Evolutionary conservation across 352 stramenopile species (phyloP).

Genomic region (Phytophthora pini): DNA sequence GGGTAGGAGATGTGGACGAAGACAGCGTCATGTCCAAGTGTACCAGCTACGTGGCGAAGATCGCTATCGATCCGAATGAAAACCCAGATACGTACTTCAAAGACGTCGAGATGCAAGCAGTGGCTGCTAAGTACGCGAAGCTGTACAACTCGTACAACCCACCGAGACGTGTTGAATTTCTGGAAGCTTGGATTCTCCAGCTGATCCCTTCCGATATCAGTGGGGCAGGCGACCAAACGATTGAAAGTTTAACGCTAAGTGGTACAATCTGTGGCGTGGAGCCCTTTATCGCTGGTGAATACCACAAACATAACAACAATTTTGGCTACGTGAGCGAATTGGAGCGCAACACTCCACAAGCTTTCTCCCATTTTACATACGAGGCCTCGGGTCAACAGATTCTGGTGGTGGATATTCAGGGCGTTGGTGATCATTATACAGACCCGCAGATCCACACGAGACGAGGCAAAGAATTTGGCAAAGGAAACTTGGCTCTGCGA

Average conservation of each 20-base stretch:
- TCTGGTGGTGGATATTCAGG: slow-evolving; percentile 96
- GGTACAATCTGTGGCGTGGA: slow-evolving; percentile 82
- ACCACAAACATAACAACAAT: slow-evolving; percentile 90
- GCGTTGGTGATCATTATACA: slow-evolving; percentile 96
- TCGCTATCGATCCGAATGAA: slow-evolving; percentile 81
- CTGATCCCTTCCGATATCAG: slow-evolving; percentile 47
- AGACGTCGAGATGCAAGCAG: slow-evolving; percentile 87
- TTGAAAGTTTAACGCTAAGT: slow-evolving; percentile 60
- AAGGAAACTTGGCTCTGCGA: slow-evolving; percentile 74
- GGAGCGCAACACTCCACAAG: slow-evolving; percentile 81
- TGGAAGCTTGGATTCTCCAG: slow-evolving; percentile 81
- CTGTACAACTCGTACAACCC: slow-evolving; percentile 87
- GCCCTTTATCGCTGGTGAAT: slow-evolving; percentile 80
- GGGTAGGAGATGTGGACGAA: slow-evolving; percentile 11
- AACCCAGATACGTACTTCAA: slow-evolving; percentile 87
- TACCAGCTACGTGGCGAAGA: slow-evolving; percentile 77
- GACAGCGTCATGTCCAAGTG: slow-evolving; percentile 40
- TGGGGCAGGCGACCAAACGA: slow-evolving; percentile 27
- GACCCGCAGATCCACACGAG: slow-evolving; percentile 94
- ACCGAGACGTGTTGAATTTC: slow-evolving; percentile 76
- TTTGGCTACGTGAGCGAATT: slow-evolving; percentile 83
- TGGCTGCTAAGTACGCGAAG: slow-evolving; percentile 79
- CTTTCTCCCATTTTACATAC: slow-evolving; percentile 94
- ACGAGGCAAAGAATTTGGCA: slow-evolving; percentile 83
- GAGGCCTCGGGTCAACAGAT: slow-evolving; percentile 91